Percentiles rank a stretch among this genome's conserved stretches.
phyloP scores from a whole-genome alignment of 1,139 yeast species.

The Taiozyma sp. region DNA sequence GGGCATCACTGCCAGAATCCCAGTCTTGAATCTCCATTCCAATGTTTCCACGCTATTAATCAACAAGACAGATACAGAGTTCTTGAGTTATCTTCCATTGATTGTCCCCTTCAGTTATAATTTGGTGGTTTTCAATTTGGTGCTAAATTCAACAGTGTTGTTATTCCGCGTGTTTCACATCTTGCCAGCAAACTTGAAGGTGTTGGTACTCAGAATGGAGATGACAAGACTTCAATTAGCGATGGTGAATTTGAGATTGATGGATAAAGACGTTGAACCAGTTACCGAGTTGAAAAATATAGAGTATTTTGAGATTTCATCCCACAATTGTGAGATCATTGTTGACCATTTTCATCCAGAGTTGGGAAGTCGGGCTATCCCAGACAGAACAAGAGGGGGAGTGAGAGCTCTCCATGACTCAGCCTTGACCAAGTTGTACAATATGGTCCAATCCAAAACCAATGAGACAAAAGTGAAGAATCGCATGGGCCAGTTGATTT shows the following conservation, averaged over 20 bases:
- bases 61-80: not conserved
- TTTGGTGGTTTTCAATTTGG: slow-evolving; percentile 5
- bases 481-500: slow-evolving; percentile 2
- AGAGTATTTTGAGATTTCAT: slow-evolving; percentile 7
- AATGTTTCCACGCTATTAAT: slow-evolving; percentile 1
- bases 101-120: slow-evolving; percentile 1
- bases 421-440: not conserved
- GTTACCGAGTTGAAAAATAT: not conserved
- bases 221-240: slow-evolving; percentile 4
- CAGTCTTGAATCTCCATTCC: slow-evolving; percentile 7
- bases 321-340: slow-evolving; percentile 3
- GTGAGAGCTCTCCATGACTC: not conserved
- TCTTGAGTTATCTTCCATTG: slow-evolving; percentile 1
- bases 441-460: not conserved
- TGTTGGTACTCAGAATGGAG: slow-evolving; percentile 7
- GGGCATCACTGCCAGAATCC: slow-evolving; percentile 2
- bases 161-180: slow-evolving; percentile 2
- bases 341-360: slow-evolving; percentile 10
- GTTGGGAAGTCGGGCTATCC: not conserved
- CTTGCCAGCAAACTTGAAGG: slow-evolving; percentile 7
- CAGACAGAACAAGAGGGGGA: not conserved
- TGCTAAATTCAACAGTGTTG: slow-evolving; percentile 4
- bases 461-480: not conserved
- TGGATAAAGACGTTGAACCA: not conserved
- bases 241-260: not conserved